Conservation (phyloP, 768 basidiomycete genomes). For the Amanita phalloides region DNA sequence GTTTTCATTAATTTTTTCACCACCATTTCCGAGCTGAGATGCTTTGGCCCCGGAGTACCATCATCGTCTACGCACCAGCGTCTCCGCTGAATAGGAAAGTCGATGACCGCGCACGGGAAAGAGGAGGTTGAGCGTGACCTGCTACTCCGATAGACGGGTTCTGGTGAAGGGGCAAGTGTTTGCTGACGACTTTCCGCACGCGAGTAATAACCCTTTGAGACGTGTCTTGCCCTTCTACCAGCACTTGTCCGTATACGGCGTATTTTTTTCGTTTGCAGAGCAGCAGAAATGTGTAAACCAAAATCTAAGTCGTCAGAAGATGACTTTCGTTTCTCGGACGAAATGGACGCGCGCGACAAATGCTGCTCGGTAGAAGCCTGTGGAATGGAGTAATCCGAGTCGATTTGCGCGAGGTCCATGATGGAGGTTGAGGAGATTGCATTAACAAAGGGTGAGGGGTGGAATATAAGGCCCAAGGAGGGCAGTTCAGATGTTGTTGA, state of each 20-base stretch:
- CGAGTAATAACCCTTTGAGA: conserved; percentile 24
- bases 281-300: background rate
- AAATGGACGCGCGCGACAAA: background rate
- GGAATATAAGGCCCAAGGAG: background rate
- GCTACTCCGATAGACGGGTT: conserved; percentile 46
- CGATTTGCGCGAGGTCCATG: background rate
- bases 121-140: conserved; percentile 59
- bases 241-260: background rate
- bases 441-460: background rate
- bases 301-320: background rate
- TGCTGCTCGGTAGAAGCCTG: background rate
- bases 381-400: background rate
- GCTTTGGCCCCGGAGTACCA: conserved; percentile 37
- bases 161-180: conserved; percentile 32
- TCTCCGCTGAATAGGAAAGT: conserved; percentile 25
- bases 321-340: conserved; percentile 3
- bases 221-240: conserved; percentile 21
- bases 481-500: background rate
- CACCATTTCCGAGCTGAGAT: conserved; percentile 56
- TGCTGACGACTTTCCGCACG: conserved; percentile 32
- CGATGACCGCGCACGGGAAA: conserved; percentile 28
- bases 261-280: background rate
- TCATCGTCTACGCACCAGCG: conserved; percentile 43
- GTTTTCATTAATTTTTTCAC: conserved; percentile 52
- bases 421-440: background rate